Conservation (phyloP, 208 protist species). For the Trypanosoma congolense region DNA sequence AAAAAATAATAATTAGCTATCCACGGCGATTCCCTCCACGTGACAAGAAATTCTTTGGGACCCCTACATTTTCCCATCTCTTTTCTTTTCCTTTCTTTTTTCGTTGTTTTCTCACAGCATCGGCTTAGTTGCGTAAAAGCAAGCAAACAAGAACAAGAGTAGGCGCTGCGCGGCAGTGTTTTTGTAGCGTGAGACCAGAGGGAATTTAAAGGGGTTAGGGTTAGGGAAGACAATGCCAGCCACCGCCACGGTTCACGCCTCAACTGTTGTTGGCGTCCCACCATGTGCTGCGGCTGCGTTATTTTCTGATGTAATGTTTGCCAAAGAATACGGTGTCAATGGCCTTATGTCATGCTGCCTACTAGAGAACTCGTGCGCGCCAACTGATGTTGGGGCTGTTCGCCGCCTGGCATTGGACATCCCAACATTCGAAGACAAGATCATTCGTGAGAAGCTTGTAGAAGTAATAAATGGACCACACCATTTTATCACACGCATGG, state of each 20-base stretch:
- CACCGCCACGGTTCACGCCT: slow-evolving; percentile 17
- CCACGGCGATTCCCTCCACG: too few species aligned
- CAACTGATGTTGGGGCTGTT: slow-evolving; percentile 19
- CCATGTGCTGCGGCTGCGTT: slow-evolving; percentile 19
- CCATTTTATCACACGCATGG: slow-evolving; percentile 18
- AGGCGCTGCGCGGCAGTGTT: too few species aligned
- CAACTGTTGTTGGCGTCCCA: slow-evolving; percentile 39
- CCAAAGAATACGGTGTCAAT: slow-evolving; percentile 32
- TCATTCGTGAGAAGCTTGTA: slow-evolving; percentile 40
- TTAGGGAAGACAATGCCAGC: slow-evolving; percentile 7
- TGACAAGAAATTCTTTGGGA: too few species aligned
- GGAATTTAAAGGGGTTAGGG: not conserved
- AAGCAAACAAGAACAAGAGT: too few species aligned
- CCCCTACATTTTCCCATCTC: too few species aligned
- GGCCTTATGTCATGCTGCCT: slow-evolving; percentile 35
- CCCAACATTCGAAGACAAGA: slow-evolving; percentile 19
- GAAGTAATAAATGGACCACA: slow-evolving; percentile 8
- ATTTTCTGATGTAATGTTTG: slow-evolving; percentile 29
- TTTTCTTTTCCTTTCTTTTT: too few species aligned
- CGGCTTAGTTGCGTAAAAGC: too few species aligned
- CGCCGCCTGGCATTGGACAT: slow-evolving; percentile 34
- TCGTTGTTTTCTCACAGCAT: too few species aligned
- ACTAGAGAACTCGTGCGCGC: slow-evolving; percentile 27
- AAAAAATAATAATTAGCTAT: too few species aligned
- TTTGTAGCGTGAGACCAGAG: too few species aligned